Evolutionary conservation across 148 eudicot species (phyloP).

Genomic region (Amaranthus hypochondriacus): DNA sequence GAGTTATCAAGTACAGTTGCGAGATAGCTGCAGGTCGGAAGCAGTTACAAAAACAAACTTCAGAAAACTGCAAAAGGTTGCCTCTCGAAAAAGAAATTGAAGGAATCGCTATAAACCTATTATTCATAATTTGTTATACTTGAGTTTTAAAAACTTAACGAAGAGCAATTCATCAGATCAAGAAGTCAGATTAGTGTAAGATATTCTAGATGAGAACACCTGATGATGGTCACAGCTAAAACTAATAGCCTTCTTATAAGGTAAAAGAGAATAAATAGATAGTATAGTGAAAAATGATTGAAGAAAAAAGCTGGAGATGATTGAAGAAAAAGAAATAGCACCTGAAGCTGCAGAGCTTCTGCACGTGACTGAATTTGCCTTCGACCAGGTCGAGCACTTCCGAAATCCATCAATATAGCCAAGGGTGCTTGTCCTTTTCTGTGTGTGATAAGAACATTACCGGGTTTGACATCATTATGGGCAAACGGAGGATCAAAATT

Average conservation of each 20-base stretch:
- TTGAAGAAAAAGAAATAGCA: constrained; percentile 17
- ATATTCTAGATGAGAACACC: neutral
- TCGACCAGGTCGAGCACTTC: constrained; percentile 92
- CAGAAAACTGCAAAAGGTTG: neutral
- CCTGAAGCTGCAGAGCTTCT: constrained; percentile 92
- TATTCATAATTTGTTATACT: neutral
- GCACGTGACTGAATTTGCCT: constrained; percentile 80
- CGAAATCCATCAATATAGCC: constrained; percentile 89
- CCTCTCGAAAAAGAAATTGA: neutral
- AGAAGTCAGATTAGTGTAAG: neutral
- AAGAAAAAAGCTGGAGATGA: neutral
- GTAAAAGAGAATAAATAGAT: no score
- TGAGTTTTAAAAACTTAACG: no score
- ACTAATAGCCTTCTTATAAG: neutral
- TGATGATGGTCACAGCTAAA: neutral
- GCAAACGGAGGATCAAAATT: constrained; percentile 85
- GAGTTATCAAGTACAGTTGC: no score
- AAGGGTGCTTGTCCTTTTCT: constrained; percentile 78
- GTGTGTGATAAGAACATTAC: constrained; percentile 76
- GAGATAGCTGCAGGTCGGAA: no score
- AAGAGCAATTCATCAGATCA: no score
- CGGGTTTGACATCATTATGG: constrained; percentile 96
- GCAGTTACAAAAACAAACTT: no score
- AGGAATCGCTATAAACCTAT: neutral
- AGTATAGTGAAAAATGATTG: no score